Evolutionary conservation across 805 yeast species (phyloP), one percentile per base, ranked within the genome.

Genomic region (Alloascoidea africana): DNA sequence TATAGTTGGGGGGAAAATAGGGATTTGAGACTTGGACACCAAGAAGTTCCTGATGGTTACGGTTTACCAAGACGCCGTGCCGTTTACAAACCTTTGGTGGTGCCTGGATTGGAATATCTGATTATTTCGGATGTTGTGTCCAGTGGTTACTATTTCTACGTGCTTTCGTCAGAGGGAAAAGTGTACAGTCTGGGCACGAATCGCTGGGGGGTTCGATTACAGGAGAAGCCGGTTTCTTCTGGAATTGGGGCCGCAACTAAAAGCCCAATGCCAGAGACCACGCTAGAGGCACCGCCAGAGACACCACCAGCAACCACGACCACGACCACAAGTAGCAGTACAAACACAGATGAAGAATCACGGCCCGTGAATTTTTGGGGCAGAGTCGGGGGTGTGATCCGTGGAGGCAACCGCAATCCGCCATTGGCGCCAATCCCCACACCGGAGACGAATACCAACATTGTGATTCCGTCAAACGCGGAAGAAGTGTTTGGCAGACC

Each of bases 91-190:
- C 73, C 75, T 1, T 53, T 61, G 1, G 45, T 50, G 38, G 54
- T 69, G 3, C 44, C 54, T 2, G 53, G 55, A 2, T 54, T 72
- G 34, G 52, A 58, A 3, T 49, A 56, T 3, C 43, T 50, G 16
- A 44, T 56, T 2, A 50, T 69, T 1, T 48, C 64, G 1, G 76
- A 71, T 44, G 57, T 78, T 1, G 59, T 69, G 16, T 73, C 76
- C 5, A 80, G 80, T 18, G 89, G 89, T 1, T 78, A 65, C 47
- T 66, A 76, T 3, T 72, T 76, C 42, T 73, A 73, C 37, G 56
- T 79, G 2, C 55, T 79, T 27, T 67, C 79, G 0, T 60, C 62
- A 18, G 52, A 62, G 1, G 86, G 87, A 1, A 57, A 65, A 3
- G 49, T 80, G 4, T 77, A 62, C 51, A 3, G 84, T 80, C 0